Base-by-base conservation (phyloP, 495 filamentous ascomycete species). In the Penicillium malachiteum region DNA sequence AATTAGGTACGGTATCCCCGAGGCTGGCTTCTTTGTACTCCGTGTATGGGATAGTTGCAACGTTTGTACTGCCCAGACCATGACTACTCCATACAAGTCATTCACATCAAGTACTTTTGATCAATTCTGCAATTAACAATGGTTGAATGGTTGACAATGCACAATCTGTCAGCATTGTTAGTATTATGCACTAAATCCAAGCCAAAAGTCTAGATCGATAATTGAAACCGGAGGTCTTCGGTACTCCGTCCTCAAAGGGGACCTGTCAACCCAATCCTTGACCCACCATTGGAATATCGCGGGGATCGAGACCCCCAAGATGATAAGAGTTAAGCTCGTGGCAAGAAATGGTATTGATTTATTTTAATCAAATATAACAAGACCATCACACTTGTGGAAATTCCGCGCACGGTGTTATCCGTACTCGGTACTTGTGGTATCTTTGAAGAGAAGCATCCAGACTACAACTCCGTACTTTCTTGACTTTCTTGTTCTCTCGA, bases 181-280 rank as follows among this genome's bases (percentile, higher is more conserved):
- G 18, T n/a, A 37, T 10, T 5, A 37, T 21, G 33, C 12, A 12
- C 14, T 46, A 13, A 18, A 18, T 43, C 42, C 34, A 46, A 57
- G 37, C 14, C 30, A 16, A 48, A 12, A 39, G 43, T 42, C 35
- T 34, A 45, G 43, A 52, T 56, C 53, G 42, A 47, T 12, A 41
- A 10, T 48, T 44, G 11, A 30, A 43, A 18, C 12, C 26, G 31
- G 21, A 17, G 12, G 42, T 47, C 21, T 26, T 26, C n/a, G 32
- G 31, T 30, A 9, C 14, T 50, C 32, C 32, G 45, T 26, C 34
- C 8, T 58, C 12, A 42, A 42, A 26, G 21, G 21, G 21, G 21
- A 26, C 21, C 21, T 26, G 21, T 26, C 21, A 26, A 26, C 21
- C 33, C 41, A 44, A 47, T 49, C 16, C 21, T 21, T 35, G 47